Evolutionary conservation across 306 rosid genomes (phyloP), one percentile per base, ranked within the genome.

Genomic region (Crataegus laevigata): DNA sequence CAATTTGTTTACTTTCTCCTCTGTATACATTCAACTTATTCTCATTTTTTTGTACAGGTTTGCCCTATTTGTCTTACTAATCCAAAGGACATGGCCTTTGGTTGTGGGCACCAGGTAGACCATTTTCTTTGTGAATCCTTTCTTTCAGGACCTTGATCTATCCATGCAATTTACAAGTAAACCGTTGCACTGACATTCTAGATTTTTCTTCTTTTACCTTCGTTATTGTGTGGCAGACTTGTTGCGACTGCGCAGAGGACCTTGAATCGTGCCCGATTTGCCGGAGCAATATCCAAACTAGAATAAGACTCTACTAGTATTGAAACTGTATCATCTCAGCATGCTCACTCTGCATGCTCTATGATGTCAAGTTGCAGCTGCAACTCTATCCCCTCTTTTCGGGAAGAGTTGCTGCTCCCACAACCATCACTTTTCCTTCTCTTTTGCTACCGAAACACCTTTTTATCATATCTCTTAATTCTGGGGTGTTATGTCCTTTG

Each of bases 41-140:
- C 29, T 59, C 9, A 25, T 68, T 28, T 77, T 77, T 13, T 72
- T 17, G 13, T 70, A 85, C 89, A 91, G 97, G 69, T 84, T 78
- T 91, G 98, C 43, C 96, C 98, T 11, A 85, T 91, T 80, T 93
- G 97, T 85, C 83, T 89, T 55, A 75, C 83, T 36, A 85, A 85
- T 77, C 75, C 82, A 54, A 93, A 93, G 79, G 84, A 93, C 80
- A 84, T 93, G 98, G 91, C 97, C 58, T 91, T 91, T 57, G 96
- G 97, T 62, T 91, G 97, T 54, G 97, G 98, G 38, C 97, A 93
- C 88, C 96, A 89, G 98, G 97, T 93, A 82, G 62, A 72, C 52
- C 69, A n/a, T 67, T 69, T 50, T 61, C 63, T 73, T 13, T 73
- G 11, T 6, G 45, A 6, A 19, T 18, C 26, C 40, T 66, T 28